Evolutionary conservation across 768 basidiomycete species (phyloP), one percentile per base, ranked within the genome.

Genomic region (Galerina marginata): DNA sequence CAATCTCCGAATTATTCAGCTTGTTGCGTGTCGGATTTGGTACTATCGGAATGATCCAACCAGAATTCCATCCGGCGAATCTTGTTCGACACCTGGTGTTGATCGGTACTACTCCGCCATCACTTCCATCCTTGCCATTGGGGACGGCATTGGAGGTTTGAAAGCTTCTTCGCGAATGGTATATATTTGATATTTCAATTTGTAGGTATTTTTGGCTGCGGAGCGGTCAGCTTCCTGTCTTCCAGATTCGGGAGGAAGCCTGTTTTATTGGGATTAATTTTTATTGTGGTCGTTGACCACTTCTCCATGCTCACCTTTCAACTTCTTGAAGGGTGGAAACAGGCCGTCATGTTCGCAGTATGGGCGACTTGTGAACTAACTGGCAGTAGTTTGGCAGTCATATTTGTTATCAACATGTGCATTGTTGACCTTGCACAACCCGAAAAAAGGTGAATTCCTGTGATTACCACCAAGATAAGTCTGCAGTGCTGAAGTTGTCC

Each of bases 191-290:
- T 46, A 12, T n/a, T 20, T 33, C 39, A 16, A 43, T 38, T 37
- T 29, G 11, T 23, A 59, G 58, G 36, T 14, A 45, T 59, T 2
- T 9, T 59, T 37, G 43, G 51, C 6, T 59, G 51, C 15, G 36
- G 58, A 15, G 58, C 58, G 4, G 42, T 10, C 14, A 53, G 51
- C n/a, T 59, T 45, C 25, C n/a, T 59, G 44, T 40, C 51, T 37
- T 53, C 51, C 23, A 54, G 52, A 33, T 16, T 59, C 11, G 58
- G 58, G 15, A 42, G 58, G 25, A 59, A 59, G 49, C 58, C 58
- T n/a, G 25, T 53, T 6, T 38, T 59, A 2, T 15, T 59, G 43
- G 36, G n/a, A 23, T 14, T 53, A 16, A 20, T 59, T 7, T 3
- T 59, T 9, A 29, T 53, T 25, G 33, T 25, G 9, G 45, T 59